Evolutionary conservation across 2,329 filamentous ascomycete species (phyloP), one percentile per base, ranked within the genome.

Genomic region (Claviceps capensis): DNA sequence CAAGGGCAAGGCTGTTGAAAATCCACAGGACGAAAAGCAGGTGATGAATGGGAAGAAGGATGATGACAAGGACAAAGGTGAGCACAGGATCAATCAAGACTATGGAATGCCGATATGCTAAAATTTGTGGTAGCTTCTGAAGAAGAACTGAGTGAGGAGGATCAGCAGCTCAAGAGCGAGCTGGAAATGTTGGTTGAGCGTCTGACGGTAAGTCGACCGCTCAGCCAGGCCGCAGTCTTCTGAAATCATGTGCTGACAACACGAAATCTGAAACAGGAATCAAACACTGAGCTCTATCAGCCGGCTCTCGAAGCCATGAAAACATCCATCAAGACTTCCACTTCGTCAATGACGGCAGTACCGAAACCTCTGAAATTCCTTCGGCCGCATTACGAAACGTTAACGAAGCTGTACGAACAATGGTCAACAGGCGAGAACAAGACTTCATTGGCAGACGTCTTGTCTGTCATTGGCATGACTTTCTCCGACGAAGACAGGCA

Each of bases 361-460:
- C 93, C 94, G 23, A 98, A 98, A 72, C 93, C 93, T 37, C 79
- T 98, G 62, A 98, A 98, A 72, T 98, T 98, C 69, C 80, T 98
- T 57, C 82, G 93, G 73, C 93, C 91, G 60, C 91, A 98, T 70
- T 98, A 97, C 73, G 86, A 94, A 70, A 82, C 85, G 53, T 77
- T 98, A 65, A 85, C 85, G 56, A 86, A 86, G 68, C 75, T 90
- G 30, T 95, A 96, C 73, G 90, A 95, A 54, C 80, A 85, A 67
- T 98, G 94, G 93, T 78, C 85, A 4, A 78, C 79, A 52, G 82
- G 88, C 57, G 81, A 88, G 50, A 82, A 95, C 72, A 95, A 94
- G 79, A 88, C 85, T 55, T 80, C 89, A 3, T 75, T 98, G 58
- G 94, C 93, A 46, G 94, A 98, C 71, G 93, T 95, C 61, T 76